Conservation (phyloP, 2,329 filamentous ascomycete species). For the Emmonsia crescens region DNA sequence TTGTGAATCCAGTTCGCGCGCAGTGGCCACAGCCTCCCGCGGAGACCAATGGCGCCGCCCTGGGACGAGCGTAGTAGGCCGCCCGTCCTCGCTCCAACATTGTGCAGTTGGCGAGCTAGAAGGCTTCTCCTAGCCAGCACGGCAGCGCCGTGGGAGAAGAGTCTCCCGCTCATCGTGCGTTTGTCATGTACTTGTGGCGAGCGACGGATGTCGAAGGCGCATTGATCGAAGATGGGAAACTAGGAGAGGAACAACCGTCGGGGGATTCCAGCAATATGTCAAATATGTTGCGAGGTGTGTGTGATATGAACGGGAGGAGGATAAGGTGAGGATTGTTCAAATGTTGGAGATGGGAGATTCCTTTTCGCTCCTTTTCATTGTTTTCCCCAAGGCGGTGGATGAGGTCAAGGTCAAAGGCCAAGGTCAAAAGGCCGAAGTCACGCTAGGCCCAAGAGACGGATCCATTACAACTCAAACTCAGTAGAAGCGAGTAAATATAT, state of each 20-base stretch:
- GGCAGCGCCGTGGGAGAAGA: slow-evolving; percentile 61
- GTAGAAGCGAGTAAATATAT: no score
- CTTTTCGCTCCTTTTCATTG: background rate
- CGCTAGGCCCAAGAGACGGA: background rate
- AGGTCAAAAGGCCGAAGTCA: slow-evolving; percentile 4
- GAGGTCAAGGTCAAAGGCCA: slow-evolving; percentile 7
- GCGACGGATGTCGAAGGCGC: background rate
- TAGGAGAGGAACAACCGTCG: background rate
- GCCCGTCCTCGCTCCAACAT: slow-evolving; percentile 48
- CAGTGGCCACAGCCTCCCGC: slow-evolving; percentile 51
- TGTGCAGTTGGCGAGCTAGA: slow-evolving; percentile 54
- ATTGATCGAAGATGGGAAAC: background rate
- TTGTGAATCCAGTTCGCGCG: slow-evolving; percentile 78
- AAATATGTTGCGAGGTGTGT: background rate
- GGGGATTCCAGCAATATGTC: background rate
- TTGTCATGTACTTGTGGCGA: slow-evolving; percentile 22
- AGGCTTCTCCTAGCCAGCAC: slow-evolving; percentile 53
- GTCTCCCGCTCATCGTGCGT: slow-evolving; percentile 57
- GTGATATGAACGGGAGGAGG: background rate
- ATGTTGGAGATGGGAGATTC: background rate
- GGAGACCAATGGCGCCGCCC: slow-evolving; percentile 37
- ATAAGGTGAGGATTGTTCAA: background rate
- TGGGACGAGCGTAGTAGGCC: slow-evolving; percentile 56
- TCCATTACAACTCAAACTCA: no score
- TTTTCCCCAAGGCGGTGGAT: background rate